Percentiles rank a stretch among this genome's conserved stretches.
These are phyloP conservation scores for Syncephalis fuscata DNA, from an alignment of 371 early-diverging fungal species.

Conservation along the genomic window DNA sequence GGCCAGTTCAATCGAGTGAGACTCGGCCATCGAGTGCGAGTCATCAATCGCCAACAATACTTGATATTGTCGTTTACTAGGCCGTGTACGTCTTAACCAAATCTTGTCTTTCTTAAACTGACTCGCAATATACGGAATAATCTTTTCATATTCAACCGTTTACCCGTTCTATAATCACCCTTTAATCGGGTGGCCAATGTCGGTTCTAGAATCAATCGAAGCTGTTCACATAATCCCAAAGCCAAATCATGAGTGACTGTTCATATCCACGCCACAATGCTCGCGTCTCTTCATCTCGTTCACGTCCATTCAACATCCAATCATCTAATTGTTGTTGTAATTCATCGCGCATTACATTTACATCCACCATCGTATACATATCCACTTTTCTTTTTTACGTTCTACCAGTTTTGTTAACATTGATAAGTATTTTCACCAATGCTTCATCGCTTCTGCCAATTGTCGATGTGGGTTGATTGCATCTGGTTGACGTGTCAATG, in stretches of 20 bases:
- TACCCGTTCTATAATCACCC: conserved; percentile 99
- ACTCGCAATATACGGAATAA: conserved; percentile 98
- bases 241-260: conserved; percentile 78
- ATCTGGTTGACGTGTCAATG: not conserved
- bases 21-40: conserved; percentile 92
- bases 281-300: conserved; percentile 40
- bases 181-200: conserved; percentile 92
- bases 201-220: conserved; percentile 92
- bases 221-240: conserved; percentile 81
- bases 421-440: conserved; percentile 41
- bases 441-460: conserved; percentile 76
- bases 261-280: conserved; percentile 83
- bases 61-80: conserved; percentile 95
- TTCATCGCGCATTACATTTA: too few relatives aligned
- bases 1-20: conserved; percentile 75
- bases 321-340: too few relatives aligned
- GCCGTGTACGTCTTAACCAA: conserved; percentile 97
- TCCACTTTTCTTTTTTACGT: conserved; percentile 13
- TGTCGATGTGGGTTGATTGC: conserved; percentile 58
- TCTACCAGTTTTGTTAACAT: conserved; percentile 21
- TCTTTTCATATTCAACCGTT: conserved; percentile 99
- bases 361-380: too few relatives aligned
- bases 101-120: conserved; percentile 99
- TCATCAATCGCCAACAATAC: conserved; percentile 98
- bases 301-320: conserved; percentile 30